Evolutionary conservation across 768 basidiomycete genomes (phyloP), one percentile per base, ranked within the genome.

Genomic region (Mycena crocata): DNA sequence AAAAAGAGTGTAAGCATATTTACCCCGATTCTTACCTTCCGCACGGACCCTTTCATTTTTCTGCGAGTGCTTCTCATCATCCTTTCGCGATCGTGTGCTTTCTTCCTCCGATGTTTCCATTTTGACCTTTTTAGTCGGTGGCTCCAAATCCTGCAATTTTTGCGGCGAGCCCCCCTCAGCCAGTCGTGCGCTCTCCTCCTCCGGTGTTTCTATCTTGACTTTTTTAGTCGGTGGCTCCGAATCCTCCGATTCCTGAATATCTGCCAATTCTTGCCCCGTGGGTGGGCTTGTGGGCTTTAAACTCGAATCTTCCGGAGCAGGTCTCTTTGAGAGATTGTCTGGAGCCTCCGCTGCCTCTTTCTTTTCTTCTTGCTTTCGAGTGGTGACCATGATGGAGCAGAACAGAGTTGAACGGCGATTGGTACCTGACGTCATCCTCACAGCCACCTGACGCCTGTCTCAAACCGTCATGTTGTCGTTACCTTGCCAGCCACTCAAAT

Each of bases 311-410:
- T 42, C 19, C 24, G 67, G 71, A 35, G 69, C 67, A 46, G 54
- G 35, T 21, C 32, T 46, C 42, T 60, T 61, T 21, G 60, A 40
- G 57, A 69, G 24, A 68, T 49, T 65, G 54, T 59, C 40, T 34
- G 55, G 26, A 6, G 51, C 48, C 46, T 62, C 49, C 13, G 71
- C 67, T 13, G 58, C 62, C 30, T 57, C 58, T 31, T 24, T 48
- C 7, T 42, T 13, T 37, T 49, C 48, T 59, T 70, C 68, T 71
- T 76, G 74, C 45, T 70, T 71, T 56, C 80, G 76, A 30, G 81
- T 83, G 14, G 78, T 80, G 40, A 78, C 79, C 80, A 81, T 81
- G 23, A 35, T 2, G 12, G 49, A 48, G n/a, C n/a, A n/a, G n/a
- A n/a, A n/a, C n/a, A n/a, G n/a, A 30, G 28, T 48, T 19, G 40